Base-by-base conservation (phyloP, 1,139 yeast genomes). In the Geotrichum australiense region DNA sequence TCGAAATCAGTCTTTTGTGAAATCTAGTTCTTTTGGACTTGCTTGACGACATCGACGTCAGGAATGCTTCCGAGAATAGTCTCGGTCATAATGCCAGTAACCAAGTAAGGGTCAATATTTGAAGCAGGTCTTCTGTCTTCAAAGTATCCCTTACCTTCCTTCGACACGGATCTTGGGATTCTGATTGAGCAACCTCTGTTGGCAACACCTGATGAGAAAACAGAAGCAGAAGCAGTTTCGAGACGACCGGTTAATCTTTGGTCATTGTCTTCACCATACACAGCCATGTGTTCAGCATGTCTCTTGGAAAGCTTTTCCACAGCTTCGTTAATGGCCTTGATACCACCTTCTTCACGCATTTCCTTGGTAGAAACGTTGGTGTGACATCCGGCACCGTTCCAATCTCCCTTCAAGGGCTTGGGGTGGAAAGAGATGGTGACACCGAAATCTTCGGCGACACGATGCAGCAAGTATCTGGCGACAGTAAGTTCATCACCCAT, bases 361-460 rank as follows among this genome's bases (percentile, higher is more conserved):
- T 63, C 64, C 69, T 74, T 78, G 59, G 98, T 91, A 42, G 96
- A 87, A 52, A 91, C 97, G 67, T 91, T 91, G 66, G 98, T 91
- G 73, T 91, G 98, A 76, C 97, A 89, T 61, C 98, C 98, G 66
- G 98, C 97, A 74, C 98, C 98, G 69, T 91, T 91, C 97, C 97
- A 91, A 70, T 91, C 97, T 59, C 98, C 98, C 74, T 81, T 78
- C 68, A 87, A 76, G 56, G 96, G 98, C 78, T 91, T 91, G 69
- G 98, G 98, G 76, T 91, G 98, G 82, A 89, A 82, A 39, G 97
- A 86, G 58, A 91, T 89, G 80, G 87, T 89, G 65, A 91, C 94
- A 63, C 96, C 97, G 62, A 91, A 91, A 69, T 91, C 98, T 73
- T 91, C 98, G 55, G 97, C 96, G 47, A 87, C 94, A 70, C 96